Percentiles rank a stretch among this genome's conserved stretches.
Evolutionary conservation across 148 eudicot genomes (phyloP).

Genomic region (Nepenthes gracilis): DNA sequence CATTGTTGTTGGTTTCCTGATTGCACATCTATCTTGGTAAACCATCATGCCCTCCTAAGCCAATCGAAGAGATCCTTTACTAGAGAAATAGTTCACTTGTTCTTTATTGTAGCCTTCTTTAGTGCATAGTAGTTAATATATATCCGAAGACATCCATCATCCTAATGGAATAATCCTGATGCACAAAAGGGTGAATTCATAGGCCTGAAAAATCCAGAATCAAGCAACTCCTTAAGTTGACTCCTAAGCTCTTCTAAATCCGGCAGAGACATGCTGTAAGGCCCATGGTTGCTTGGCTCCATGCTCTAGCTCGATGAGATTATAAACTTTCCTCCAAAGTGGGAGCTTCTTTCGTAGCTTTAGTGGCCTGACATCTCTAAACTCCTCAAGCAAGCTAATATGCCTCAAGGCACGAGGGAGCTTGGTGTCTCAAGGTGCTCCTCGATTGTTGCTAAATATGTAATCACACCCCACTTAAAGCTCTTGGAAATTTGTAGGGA

Average conservation of each 20-base stretch:
- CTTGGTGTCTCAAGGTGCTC: too few relatives aligned
- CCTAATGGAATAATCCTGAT: neutral
- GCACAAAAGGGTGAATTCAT: constrained; percentile 1
- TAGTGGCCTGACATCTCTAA: too few relatives aligned
- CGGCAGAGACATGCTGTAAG: neutral
- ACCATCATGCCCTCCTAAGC: neutral
- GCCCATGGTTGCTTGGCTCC: neutral
- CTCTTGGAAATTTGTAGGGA: too few relatives aligned
- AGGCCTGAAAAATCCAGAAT: neutral
- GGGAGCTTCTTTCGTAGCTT: too few relatives aligned
- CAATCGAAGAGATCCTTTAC: neutral
- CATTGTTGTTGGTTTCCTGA: neutral
- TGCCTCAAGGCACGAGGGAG: too few relatives aligned
- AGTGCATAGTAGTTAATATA: neutral
- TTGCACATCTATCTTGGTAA: neutral
- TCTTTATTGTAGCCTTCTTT: neutral
- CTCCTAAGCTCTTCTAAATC: constrained; percentile 2
- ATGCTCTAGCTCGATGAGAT: too few relatives aligned
- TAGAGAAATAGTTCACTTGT: neutral
- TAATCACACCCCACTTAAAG: too few relatives aligned
- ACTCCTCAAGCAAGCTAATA: too few relatives aligned
- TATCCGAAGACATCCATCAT: too few relatives aligned
- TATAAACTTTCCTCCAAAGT: too few relatives aligned
- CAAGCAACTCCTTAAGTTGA: constrained; percentile 4
- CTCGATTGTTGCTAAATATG: too few relatives aligned